Base-by-base conservation (phyloP, 768 basidiomycete species). In the Leccinum longicurvipes region DNA sequence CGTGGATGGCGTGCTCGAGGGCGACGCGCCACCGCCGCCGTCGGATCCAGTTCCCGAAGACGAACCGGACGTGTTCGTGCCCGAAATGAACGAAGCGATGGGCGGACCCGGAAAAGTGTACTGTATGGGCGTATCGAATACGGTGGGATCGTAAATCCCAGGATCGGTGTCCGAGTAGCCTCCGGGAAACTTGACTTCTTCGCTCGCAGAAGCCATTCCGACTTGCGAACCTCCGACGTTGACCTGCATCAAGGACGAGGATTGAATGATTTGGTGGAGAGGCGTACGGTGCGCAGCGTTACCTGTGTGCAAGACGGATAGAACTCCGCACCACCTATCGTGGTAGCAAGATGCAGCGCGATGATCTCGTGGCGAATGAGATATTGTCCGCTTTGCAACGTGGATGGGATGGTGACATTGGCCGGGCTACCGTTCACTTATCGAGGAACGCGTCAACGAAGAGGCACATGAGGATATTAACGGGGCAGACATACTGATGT, bases 281-380 rank as follows among this genome's bases (percentile, higher is more conserved):
- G 27, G 0, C 5, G 28, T 9, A n/a, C 23, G 50, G 74, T n/a
- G 12, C 4, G 23, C 1, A 14, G 48, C 1, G 19, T 25, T 50
- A 71, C 69, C 67, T 82, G 80, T 3, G 79, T 76, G 68, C 90
- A 93, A 25, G 82, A 80, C 0, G 87, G 84, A 67, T 93, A 93
- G 71, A 91, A 92, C 71, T 93, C 90, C 1, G 87, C 89, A 19
- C 86, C 87, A 6, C 84, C 83, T 17, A 64, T 10, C 2, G 63
- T 60, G n/a, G 65, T 75, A 6, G 79, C 89, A 46, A 84, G 77
- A 63, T 91, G 90, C 14, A 91, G 80, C 10, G 86, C 85, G 67
- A 91, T 85, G 69, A 91, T 86, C 67, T 92, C 89, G 67, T 89
- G 84, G 1, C 89, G 86, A 65, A 91, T 68, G 56, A 92, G 75